phyloP scores from a whole-genome alignment of 495 filamentous ascomycete species.

The Hypoxylon cercidicola region DNA sequence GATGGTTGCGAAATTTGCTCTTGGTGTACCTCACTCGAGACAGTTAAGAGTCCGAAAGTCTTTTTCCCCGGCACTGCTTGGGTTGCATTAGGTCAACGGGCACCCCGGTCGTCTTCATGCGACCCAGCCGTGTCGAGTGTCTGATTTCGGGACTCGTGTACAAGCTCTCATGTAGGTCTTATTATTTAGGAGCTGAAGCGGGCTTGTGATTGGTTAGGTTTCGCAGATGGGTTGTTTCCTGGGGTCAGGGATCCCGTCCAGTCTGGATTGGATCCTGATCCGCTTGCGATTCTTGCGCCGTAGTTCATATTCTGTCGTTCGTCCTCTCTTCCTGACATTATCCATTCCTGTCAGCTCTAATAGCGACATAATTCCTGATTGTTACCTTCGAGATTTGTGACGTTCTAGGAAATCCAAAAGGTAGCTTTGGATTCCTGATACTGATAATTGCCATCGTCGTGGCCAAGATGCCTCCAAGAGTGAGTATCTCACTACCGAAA shows the following conservation, averaged over 20 bases:
- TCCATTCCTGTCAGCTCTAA: conserved; percentile 19
- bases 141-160: conserved; percentile 13
- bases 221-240: conserved; percentile 25
- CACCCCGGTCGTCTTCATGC: conserved; percentile 32
- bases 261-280: conserved; percentile 25
- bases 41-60: conserved; percentile 7
- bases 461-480: conserved; percentile 36
- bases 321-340: conserved; percentile 14
- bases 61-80: neutral
- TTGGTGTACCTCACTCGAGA: conserved; percentile 4
- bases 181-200: conserved; percentile 21
- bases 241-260: conserved; percentile 9
- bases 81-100: conserved; percentile 35
- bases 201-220: conserved; percentile 21
- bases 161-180: conserved; percentile 15
- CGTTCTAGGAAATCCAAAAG: neutral
- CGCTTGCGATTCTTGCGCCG: conserved; percentile 28
- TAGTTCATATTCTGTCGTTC: conserved; percentile 26
- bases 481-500: conserved; percentile 13
- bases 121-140: conserved; percentile 24
- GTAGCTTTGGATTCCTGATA: neutral
- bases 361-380: conserved; percentile 27
- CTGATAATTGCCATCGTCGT: neutral
- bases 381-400: conserved; percentile 11
- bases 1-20: too few relatives aligned